A percentile compares a stretch with the other conserved stretches of the same genome.
phyloP scores from a whole-genome alignment of 1,284 basidiomycete species.

The Coniferiporia weirii region DNA sequence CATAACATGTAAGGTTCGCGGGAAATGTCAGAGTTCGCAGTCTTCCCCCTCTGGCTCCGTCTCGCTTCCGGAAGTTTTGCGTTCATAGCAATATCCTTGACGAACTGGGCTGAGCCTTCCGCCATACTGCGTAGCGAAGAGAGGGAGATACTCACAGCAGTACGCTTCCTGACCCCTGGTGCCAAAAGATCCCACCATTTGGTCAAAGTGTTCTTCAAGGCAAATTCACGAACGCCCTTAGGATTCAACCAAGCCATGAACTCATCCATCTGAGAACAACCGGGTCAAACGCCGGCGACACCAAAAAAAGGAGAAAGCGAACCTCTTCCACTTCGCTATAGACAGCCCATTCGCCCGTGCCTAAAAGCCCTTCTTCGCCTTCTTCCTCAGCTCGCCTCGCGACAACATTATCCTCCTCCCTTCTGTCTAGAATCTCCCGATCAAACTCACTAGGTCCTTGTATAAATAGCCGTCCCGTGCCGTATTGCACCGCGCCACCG shows the following conservation, averaged over 20 bases:
- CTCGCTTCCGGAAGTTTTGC: constrained; percentile 70
- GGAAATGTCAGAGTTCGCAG: constrained; percentile 52
- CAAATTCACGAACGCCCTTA: constrained; percentile 84
- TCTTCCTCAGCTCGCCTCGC: constrained; percentile 68
- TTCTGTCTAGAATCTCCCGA: constrained; percentile 56
- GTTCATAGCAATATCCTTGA: constrained; percentile 60
- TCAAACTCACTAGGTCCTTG: constrained; percentile 85
- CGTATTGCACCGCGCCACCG: constrained; percentile 74
- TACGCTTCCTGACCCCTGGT: constrained; percentile 73
- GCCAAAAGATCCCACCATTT: constrained; percentile 87
- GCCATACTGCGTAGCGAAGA: not conserved
- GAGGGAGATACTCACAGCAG: constrained; percentile 46
- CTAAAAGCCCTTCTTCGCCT: constrained; percentile 67
- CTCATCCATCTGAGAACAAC: constrained; percentile 58
- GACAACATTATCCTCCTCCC: constrained; percentile 55
- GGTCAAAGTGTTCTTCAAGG: constrained; percentile 72
- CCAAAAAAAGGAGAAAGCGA: constrained; percentile 21
- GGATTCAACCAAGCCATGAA: constrained; percentile 87
- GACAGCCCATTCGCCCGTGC: constrained; percentile 81
- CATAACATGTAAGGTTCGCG: constrained; percentile 81
- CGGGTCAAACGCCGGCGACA: constrained; percentile 12
- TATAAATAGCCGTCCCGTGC: constrained; percentile 84
- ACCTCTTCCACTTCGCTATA: constrained; percentile 88
- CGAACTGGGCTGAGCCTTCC: not conserved
- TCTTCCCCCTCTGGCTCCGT: constrained; percentile 68